Base-by-base conservation (phyloP, 108 stramenopile genomes). In the Tribonema minus region DNA sequence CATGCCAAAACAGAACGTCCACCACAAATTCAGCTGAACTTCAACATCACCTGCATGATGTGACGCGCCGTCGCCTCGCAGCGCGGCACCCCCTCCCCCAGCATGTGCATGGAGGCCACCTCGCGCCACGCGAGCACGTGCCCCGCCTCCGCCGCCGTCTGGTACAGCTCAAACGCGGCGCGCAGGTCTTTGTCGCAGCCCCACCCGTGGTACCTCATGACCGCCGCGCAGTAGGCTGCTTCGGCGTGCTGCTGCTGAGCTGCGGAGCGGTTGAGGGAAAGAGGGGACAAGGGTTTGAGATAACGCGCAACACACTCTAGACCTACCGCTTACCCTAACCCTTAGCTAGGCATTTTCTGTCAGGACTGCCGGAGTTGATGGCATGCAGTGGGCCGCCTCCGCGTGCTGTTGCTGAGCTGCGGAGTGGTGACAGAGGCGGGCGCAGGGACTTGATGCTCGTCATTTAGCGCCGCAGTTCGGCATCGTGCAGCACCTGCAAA, bases 31-130 rank as follows among this genome's bases (percentile, higher is more conserved):
- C n/a, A n/a, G n/a, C n/a, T n/a, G n/a, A n/a, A n/a, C n/a, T n/a
- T n/a, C n/a, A n/a, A n/a, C n/a, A n/a, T n/a, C n/a, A n/a, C n/a
- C n/a, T n/a, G n/a, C n/a, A n/a, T n/a, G n/a, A n/a, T n/a, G n/a
- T n/a, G n/a, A n/a, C n/a, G n/a, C n/a, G 69, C 69, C 69, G 59
- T 70, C 28, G 35, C 58, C 69, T 70, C 69, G 33, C 58, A 70
- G 5, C 69, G 69, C 58, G 69, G 27, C 32, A 70, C 69, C 26
- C 69, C 69, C 58, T 70, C 69, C 15, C 69, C 69, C 3, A 70
- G 58, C 9, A 58, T 58, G 34, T 70, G 36, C 69, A 70, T 70
- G 7, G 69, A 58, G 1, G 69, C 69, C 4, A 70, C 58, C 35
- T 58, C 59, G 26, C 69, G 69, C 69, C 69, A 70, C 0, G 69